Base-by-base conservation (phyloP, 306 rosid species). In the Cicer yamashitae region DNA sequence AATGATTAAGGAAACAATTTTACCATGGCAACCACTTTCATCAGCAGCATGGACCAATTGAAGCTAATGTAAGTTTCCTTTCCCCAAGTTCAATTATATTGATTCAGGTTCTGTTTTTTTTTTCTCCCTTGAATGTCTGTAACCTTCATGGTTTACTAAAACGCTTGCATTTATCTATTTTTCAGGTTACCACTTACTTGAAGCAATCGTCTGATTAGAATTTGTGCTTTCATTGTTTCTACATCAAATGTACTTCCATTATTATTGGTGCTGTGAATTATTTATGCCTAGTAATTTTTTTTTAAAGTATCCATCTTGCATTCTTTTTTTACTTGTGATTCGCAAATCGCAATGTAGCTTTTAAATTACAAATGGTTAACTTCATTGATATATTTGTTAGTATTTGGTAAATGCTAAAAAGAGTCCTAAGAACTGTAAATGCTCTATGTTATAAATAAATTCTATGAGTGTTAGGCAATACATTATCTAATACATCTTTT, bases 21-120 rank as follows among this genome's bases (percentile, higher is more conserved):
- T 52, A 56, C 54, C 70, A 63, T 25, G 70, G 51, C 48, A 34
- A 43, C 53, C 22, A 46, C 67, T 39, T 73, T 22, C 72, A 6
- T 59, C 60, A 17, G 60, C 82, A 17, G 41, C 73, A 11, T 12
- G 47, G 70, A 53, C 67, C 46, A 53, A 39, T 61, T 45, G 71
- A 67, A 67, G 74, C 66, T 20, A 15, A 18, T 70, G 79, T 77
- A 45, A 63, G 79, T 61, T 15, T 70, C 52, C 64, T 74, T 69
- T 56, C 54, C 2, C 18, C 10, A 40, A 3, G 58, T 70, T 37
- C 46, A 47, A 11, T 41, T 61, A 69, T 74, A 9, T 45, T 48
- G 41, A 62, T 77, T 25, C 47, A 58, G 67, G 51, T 65, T 66
- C 22, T 47, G 56, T 47, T 25, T 53, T 71, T 14, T 30, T 7